These are phyloP conservation scores for Populus trichocarpa DNA, from an alignment of 441 rosid genomes.

Conservation along the genomic window DNA sequence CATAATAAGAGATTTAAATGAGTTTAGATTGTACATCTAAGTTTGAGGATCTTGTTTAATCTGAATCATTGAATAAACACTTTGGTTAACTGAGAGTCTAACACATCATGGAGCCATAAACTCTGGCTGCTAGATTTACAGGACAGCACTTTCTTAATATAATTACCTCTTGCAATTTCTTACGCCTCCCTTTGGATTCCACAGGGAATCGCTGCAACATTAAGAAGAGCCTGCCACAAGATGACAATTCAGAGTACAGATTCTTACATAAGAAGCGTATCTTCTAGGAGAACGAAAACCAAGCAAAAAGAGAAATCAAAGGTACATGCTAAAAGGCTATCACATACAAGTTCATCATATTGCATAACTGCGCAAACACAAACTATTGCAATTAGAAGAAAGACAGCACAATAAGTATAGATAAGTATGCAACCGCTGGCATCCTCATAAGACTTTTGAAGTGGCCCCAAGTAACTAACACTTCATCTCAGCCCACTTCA, in stretches of 20 bases:
- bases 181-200: constrained; percentile 89
- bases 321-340: background rate
- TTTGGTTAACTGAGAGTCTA: background rate
- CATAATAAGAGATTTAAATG: background rate
- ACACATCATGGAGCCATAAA: background rate
- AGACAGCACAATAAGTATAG: background rate
- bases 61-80: background rate
- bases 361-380: background rate
- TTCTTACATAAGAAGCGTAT: background rate
- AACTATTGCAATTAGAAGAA: background rate
- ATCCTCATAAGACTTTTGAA: background rate
- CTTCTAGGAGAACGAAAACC: background rate
- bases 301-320: background rate
- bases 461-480: background rate
- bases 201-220: constrained; percentile 95
- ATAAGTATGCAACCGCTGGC: background rate
- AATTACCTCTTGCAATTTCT: constrained; percentile 84
- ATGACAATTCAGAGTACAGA: constrained; percentile 2
- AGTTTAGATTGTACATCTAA: background rate
- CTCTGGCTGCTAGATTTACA: background rate
- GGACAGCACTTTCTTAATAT: constrained; percentile 4
- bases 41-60: background rate
- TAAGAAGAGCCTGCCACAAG: constrained; percentile 65
- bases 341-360: background rate
- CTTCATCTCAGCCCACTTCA: background rate